These are phyloP conservation scores for Psophocarpus tetragonolobus DNA, from an alignment of 306 rosid genomes.

Conservation along the genomic window DNA sequence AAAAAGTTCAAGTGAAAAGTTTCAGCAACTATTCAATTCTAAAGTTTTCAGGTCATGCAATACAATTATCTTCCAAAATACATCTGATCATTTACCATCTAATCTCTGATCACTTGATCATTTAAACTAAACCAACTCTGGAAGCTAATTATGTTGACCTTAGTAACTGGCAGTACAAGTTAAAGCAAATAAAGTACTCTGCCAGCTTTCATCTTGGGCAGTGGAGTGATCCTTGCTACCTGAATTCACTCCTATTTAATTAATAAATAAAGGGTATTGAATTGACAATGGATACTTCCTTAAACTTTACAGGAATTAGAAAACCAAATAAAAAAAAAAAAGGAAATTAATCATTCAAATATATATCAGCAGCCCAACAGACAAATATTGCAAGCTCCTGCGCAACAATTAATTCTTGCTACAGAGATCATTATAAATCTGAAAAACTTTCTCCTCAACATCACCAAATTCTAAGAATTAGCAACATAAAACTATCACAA, in stretches of 20 bases:
- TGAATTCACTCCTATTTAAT: too few relatives aligned
- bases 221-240: background rate
- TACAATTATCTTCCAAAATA: background rate
- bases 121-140: background rate
- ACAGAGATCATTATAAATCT: too few relatives aligned
- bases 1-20: background rate
- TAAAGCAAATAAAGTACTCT: background rate
- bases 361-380: background rate
- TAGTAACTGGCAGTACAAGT: background rate
- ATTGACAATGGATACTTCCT: background rate
- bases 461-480: background rate
- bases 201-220: background rate
- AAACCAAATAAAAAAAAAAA: too few relatives aligned
- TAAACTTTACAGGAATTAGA: background rate
- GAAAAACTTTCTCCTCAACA: background rate
- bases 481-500: background rate
- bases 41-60: background rate
- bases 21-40: background rate
- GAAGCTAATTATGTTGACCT: background rate
- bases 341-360: background rate
- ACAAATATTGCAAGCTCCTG: background rate
- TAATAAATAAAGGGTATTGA: too few relatives aligned
- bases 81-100: too few relatives aligned
- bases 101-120: background rate
- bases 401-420: background rate